phyloP scores from a whole-genome alignment of 2,329 filamentous ascomycete genomes.

The Cephalotrichum gorgonifer region DNA sequence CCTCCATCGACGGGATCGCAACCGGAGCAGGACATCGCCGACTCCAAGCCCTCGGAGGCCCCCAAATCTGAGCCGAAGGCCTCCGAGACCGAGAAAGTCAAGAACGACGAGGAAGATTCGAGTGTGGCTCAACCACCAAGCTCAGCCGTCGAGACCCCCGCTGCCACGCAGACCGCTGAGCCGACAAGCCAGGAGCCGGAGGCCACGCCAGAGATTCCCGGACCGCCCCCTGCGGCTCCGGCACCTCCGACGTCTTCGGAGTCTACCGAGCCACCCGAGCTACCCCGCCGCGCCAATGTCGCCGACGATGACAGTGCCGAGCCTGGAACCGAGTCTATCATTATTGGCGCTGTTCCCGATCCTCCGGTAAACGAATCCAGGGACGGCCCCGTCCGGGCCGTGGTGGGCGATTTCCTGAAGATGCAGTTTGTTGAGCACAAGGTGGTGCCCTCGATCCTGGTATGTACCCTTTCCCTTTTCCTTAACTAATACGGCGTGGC shows the following conservation, averaged over 20 bases:
- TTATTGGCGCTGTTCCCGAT: background rate
- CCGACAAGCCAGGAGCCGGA: background rate
- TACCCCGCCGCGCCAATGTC: background rate
- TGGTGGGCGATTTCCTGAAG: constrained; percentile 91
- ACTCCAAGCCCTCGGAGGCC: background rate
- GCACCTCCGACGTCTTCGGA: background rate
- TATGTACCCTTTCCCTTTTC: constrained; percentile 41
- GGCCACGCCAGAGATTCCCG: background rate
- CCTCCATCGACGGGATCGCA: constrained; percentile 1
- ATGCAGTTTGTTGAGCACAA: constrained; percentile 91
- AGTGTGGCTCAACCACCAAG: background rate
- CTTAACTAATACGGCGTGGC: too few species aligned
- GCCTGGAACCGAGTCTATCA: constrained; percentile 1
- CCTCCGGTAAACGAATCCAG: background rate
- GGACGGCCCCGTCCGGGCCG: constrained; percentile 28
- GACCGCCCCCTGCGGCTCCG: background rate
- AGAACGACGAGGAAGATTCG: background rate
- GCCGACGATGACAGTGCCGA: background rate
- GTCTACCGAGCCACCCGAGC: background rate
- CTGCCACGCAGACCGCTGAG: background rate
- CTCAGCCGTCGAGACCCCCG: background rate
- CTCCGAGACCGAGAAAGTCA: background rate
- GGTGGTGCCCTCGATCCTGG: constrained; percentile 90
- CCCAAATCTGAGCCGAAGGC: background rate
- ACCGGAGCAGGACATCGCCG: constrained; percentile 4